Evolutionary conservation across 441 rosid genomes (phyloP).

Genomic region (Adansonia grandidieri): DNA sequence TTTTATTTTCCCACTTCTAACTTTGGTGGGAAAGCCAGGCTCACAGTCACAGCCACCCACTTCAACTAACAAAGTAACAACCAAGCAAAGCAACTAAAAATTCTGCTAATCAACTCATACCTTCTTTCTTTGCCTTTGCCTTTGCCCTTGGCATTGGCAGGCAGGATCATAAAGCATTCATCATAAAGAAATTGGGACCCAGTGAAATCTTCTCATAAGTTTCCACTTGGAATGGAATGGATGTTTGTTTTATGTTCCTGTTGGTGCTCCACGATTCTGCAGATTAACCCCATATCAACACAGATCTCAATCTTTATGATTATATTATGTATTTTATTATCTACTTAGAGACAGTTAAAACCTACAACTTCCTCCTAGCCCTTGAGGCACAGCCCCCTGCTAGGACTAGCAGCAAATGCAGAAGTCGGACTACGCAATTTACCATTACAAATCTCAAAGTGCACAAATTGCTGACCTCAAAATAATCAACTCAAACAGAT

Average conservation of each 20-base stretch:
- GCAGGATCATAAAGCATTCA: not conserved
- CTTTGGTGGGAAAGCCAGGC: not conserved
- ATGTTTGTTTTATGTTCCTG: constrained; percentile 11
- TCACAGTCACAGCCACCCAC: not conserved
- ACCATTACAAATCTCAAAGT: not conserved
- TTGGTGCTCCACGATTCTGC: not conserved
- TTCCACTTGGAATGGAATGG: not conserved
- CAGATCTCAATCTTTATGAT: not conserved
- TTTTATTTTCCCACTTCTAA: not conserved
- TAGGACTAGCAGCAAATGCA: not conserved
- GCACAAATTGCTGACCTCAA: too few relatives aligned
- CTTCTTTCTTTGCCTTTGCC: not conserved
- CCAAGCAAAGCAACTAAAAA: not conserved
- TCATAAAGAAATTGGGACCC: not conserved
- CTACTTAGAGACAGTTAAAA: not conserved
- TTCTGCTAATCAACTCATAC: too few relatives aligned
- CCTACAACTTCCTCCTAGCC: not conserved
- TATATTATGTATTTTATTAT: not conserved
- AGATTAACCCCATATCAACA: not conserved
- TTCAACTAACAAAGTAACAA: constrained; percentile 2
- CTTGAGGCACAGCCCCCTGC: not conserved
- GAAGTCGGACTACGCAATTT: not conserved
- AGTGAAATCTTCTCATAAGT: not conserved
- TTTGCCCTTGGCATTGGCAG: not conserved
- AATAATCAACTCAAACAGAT: too few relatives aligned